Evolutionary conservation across 129 eudicot genomes (phyloP), one percentile per base, ranked within the genome.

Genomic region (Centella asiatica): DNA sequence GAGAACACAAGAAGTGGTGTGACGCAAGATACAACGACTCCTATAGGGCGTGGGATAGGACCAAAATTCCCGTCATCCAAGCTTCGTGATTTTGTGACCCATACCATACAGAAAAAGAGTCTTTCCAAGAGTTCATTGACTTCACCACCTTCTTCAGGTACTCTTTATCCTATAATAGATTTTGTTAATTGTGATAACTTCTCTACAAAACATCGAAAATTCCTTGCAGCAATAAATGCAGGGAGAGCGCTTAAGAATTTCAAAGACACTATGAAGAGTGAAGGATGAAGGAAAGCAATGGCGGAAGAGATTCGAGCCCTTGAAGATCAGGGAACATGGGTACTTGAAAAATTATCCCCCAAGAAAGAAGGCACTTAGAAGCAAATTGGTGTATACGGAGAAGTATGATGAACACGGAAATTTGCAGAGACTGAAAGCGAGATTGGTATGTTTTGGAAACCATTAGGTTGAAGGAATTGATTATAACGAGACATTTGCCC

Each of bases 391-490:
- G 26, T 50, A 50, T 20, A 50, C 6, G 27, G 13, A 3, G 0
- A 50, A 50, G 27, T 50, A 50, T 20, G 13, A 50, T 20, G 6
- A 6, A 4, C 1, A 50, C 26, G 29, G 56, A 0, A 50, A 1
- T 1, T 0, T 50, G 6, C 8, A 50, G 27, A 50, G 28, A 24
- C 26, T 50, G 7, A 50, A 50, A 19, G 27, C 27, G 0, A 4
- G 29, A 19, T 19, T 50, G 8, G 28, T 50, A 8, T 11, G 13
- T 3, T 44, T 44, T 44, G 17, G 48, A 11, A 10, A 44, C 3
- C 48, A 44, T 44, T 12, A 50, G 26, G 27, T 50, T 19, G 8
- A 20, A 29, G 61, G 70, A 10, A 17, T 66, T 17, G 70, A 66
- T 14, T 66, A 66, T 18, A 48, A 44, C 17, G 17, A 44, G 39